Evolutionary conservation across 176 grass and related monocot genomes (phyloP), one percentile per base, ranked within the genome.

Genomic region (Microstegium vimineum): DNA sequence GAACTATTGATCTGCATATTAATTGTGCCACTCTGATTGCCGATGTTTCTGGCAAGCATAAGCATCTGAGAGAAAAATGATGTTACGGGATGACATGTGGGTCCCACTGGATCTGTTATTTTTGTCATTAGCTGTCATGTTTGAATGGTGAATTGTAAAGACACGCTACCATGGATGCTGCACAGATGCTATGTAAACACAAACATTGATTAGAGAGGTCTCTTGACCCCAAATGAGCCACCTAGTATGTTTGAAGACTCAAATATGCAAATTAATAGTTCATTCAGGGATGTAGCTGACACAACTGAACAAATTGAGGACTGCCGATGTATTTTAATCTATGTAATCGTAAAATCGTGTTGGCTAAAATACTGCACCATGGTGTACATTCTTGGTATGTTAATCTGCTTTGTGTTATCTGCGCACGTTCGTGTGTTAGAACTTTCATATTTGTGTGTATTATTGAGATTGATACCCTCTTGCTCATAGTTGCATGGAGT

Each of bases 401-500:
- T 41, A 66, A 6, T 54, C 2, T 78, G 11, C 31, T 51, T 60
- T 60, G 56, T 60, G 10, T 26, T 60, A 10, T 60, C n/a, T 11
- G 51, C 1, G 2, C 49, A 3, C 18, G 3, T 34, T 34, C 17
- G 34, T 62, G 5, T 30, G 37, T 26, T 60, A 33, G 16, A 34
- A 20, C 3, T 18, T 59, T 33, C 31, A 7, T 42, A 37, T 72
- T 61, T 28, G 69, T 81, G 75, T 81, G 0, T 23, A 31, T 60
- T 87, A 42, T n/a, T 87, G 59, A 26, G 8, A 30, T 77, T 27
- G 9, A 26, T 52, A n/a, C 26, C 26, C 20, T 69, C 1, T 73
- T 87, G 43, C 20, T 84, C 57, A 18, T 62, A 98, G 95, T 86
- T 94, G 73, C 95, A 94, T 68, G 92, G 95, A 37, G 95, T 98